phyloP scores from a whole-genome alignment of 2,329 filamentous ascomycete genomes.

The Colletotrichum tropicicola region DNA sequence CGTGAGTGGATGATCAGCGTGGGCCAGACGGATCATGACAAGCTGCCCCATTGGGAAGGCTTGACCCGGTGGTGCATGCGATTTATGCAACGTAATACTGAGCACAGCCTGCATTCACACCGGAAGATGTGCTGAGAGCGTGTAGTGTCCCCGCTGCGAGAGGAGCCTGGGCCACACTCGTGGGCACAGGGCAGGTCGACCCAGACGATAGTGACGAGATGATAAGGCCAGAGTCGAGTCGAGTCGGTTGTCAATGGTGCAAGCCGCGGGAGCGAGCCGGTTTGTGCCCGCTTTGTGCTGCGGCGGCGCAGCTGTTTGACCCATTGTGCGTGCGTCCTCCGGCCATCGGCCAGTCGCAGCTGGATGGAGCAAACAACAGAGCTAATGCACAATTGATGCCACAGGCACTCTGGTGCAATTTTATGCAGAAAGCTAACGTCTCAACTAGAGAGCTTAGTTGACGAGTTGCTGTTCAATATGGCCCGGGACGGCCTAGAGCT shows the following conservation, averaged over 20 bases:
- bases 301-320: constrained; percentile 25
- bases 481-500: constrained; percentile 1
- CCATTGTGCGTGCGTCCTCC: constrained; percentile 12
- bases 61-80: constrained; percentile 15
- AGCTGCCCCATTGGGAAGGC: constrained; percentile 28
- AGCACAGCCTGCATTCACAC: constrained; percentile 24
- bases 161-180: constrained; percentile 1
- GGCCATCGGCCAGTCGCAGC: constrained; percentile 16
- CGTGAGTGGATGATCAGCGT: constrained; percentile 17
- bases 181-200: constrained; percentile 3
- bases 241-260: constrained; percentile 15
- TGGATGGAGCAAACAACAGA: constrained; percentile 12
- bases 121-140: constrained; percentile 24
- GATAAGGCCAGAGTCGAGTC: constrained; percentile 21
- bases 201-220: constrained; percentile 18
- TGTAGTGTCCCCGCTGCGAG: constrained; percentile 1
- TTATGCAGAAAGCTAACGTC: constrained; percentile 31
- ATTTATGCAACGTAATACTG: constrained; percentile 30
- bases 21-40: constrained; percentile 24
- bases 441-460: constrained; percentile 24
- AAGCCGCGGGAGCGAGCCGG: constrained; percentile 25
- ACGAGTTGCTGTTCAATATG: not conserved
- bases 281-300: constrained; percentile 29
- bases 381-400: constrained; percentile 26
- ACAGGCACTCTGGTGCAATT: not conserved